Evolutionary conservation across 2,329 filamentous ascomycete genomes (phyloP), one percentile per base, ranked within the genome.

Genomic region (Fusarium dimerum): DNA sequence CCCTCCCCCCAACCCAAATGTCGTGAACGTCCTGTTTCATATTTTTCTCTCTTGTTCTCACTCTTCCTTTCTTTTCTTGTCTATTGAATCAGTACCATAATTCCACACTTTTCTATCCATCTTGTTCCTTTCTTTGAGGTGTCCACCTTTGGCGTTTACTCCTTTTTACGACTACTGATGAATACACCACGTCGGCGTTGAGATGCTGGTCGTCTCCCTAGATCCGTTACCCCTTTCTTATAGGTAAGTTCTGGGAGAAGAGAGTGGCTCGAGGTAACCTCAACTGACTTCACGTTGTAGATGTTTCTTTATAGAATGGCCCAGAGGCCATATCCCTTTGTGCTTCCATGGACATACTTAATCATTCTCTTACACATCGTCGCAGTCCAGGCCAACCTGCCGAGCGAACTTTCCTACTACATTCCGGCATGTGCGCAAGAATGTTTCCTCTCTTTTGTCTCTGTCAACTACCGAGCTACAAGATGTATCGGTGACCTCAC

Each of bases 361-460:
- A 63, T 71, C 54, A 53, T 66, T 41, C 48, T 68, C 29, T 60
- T 65, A 40, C 57, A 60, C 58, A 52, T 60, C 44, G 60, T 61
- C 39, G 61, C 63, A 40, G 64, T 65, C 34, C 45, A 62, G 48
- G 63, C 66, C 52, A 65, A 62, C 51, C 65, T 77, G 39, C 66
- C 71, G 2, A 63, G 60, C 50, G 72, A 75, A 39, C 63, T 81
- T 26, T 68, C 74, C 39, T 63, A 68, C 48, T 71, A 75, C 47
- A 69, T 86, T n/a, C 84, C 85, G 7, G 56, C 68, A 13, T 90
- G 87, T 64, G 85, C 86, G 5, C 71, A 76, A 56, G 61, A 69
- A 40, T 92, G 88, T 67, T 77, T 91, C 60, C 64, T 77, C 56
- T 79, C 78, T 10, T 90, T 89, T 62, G 73, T 90, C 59, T 67